Conservation (phyloP, 768 basidiomycete genomes). For the Russula griseocarnosa region DNA sequence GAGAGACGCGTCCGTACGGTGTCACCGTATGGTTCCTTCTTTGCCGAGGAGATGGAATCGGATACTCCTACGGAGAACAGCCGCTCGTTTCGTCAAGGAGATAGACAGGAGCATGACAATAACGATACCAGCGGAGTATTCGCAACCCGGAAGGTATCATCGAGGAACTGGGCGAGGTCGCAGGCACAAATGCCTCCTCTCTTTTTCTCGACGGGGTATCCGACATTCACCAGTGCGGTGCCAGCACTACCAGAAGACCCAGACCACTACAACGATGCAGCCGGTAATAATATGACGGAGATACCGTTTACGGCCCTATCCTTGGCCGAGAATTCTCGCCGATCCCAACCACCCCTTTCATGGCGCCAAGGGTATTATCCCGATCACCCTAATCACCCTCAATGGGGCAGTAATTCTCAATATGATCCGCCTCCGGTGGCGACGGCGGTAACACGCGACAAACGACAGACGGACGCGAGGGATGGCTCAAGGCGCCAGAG, state of each 20-base stretch:
- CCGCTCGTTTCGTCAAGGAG: neutral
- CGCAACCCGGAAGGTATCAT: neutral
- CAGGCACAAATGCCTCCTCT: neutral
- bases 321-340: constrained; percentile 2
- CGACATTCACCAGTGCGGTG: neutral
- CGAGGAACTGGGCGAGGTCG: neutral
- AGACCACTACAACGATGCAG: too few relatives aligned
- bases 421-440: neutral
- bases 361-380: neutral
- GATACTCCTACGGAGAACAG: neutral
- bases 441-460: neutral
- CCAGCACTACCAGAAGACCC: neutral
- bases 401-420: neutral
- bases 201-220: neutral
- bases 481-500: neutral
- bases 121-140: neutral
- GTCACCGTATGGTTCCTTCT: constrained; percentile 23
- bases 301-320: neutral
- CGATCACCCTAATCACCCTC: neutral
- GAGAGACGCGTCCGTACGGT: neutral
- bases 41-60: constrained; percentile 21
- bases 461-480: constrained; percentile 1
- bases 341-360: constrained; percentile 4
- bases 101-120: neutral
- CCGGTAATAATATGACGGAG: neutral